phyloP scores from a whole-genome alignment of 1,284 basidiomycete genomes.

The Fomitopsis palustris region DNA sequence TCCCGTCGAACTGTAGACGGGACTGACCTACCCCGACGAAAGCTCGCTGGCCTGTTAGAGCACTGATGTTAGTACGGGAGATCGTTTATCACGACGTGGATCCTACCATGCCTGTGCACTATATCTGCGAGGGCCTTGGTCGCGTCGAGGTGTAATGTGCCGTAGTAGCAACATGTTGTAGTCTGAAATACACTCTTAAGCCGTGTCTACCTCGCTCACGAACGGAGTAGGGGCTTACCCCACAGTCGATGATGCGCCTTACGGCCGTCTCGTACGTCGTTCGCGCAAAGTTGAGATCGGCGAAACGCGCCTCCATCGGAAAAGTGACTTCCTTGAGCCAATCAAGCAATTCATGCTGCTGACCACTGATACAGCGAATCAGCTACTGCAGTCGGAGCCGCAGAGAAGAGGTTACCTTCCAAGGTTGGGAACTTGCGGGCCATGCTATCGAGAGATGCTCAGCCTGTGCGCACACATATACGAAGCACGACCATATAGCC shows the following conservation, averaged over 20 bases:
- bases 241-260: constrained; percentile 68
- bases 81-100: not conserved
- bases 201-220: not conserved
- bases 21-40: constrained; percentile 67
- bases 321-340: constrained; percentile 90
- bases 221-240: constrained; percentile 48
- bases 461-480: not conserved
- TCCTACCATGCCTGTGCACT: constrained; percentile 59
- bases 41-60: constrained; percentile 72
- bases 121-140: constrained; percentile 82
- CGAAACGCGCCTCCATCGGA: constrained; percentile 83
- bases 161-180: constrained; percentile 93
- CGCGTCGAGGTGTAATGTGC: constrained; percentile 77
- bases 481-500: constrained; percentile 21
- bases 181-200: constrained; percentile 47
- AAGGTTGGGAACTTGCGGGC: constrained; percentile 84
- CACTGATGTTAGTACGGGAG: not conserved
- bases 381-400: not conserved
- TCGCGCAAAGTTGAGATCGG: constrained; percentile 70
- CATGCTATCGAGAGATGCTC: constrained; percentile 53
- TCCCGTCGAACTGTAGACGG: not conserved
- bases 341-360: constrained; percentile 83
- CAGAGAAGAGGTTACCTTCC: constrained; percentile 47
- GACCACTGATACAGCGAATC: constrained; percentile 46
- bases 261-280: constrained; percentile 76